Percentiles rank a stretch among this genome's conserved stretches.
Conservation (phyloP, 2,329 filamentous ascomycete species). For the Penicillium sp. region DNA sequence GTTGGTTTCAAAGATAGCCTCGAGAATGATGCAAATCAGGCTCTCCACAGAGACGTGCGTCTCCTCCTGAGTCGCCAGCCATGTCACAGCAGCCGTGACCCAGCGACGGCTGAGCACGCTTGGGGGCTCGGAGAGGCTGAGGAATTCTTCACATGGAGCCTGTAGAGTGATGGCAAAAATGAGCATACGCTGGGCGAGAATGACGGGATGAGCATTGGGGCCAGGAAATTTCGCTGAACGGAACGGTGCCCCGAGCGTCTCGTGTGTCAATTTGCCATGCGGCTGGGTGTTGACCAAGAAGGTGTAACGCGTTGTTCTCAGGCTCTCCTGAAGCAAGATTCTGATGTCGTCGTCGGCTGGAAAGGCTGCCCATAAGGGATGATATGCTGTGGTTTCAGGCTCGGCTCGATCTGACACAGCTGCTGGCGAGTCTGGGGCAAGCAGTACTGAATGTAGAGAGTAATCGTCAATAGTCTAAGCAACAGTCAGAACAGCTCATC, state of each 20-base stretch:
- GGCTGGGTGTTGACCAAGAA: constrained; percentile 14
- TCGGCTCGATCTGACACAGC: not conserved
- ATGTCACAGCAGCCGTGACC: constrained; percentile 22
- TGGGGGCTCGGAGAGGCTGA: constrained; percentile 21
- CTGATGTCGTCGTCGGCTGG: constrained; percentile 15
- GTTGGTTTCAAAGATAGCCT: constrained; percentile 34
- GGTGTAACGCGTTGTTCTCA: constrained; percentile 10
- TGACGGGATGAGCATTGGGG: constrained; percentile 26
- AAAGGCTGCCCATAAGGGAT: constrained; percentile 18
- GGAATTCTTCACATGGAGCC: constrained; percentile 13
- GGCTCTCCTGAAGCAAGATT: constrained; percentile 16
- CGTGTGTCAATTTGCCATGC: constrained; percentile 15
- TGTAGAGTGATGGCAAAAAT: constrained; percentile 29
- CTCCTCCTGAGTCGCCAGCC: constrained; percentile 33
- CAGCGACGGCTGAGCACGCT: constrained; percentile 23
- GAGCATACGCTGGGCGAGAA: constrained; percentile 32
- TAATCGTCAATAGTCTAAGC: not conserved
- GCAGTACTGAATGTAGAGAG: not conserved
- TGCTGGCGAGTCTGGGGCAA: not conserved
- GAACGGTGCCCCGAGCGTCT: constrained; percentile 12
- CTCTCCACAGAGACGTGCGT: constrained; percentile 34
- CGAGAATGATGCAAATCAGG: constrained; percentile 39
- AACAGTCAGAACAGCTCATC: not conserved
- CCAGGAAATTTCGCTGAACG: constrained; percentile 9
- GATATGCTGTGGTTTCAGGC: not conserved